Percentiles rank a stretch among this genome's conserved stretches.
These are phyloP conservation scores for Rauvolfia tetraphylla DNA, from an alignment of 257 asterid species.

Conservation along the genomic window DNA sequence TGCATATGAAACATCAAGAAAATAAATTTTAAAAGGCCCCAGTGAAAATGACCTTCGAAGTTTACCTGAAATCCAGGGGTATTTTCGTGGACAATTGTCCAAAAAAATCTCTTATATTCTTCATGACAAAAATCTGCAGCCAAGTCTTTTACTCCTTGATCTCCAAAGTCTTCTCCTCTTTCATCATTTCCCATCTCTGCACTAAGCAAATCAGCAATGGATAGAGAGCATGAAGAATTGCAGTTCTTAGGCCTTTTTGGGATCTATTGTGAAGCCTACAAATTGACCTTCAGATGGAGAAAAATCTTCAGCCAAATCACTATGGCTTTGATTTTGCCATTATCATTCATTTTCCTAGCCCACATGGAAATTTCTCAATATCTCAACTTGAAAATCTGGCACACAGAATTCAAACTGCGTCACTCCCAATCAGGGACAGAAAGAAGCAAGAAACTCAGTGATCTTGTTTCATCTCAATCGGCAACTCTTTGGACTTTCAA, in stretches of 20 bases:
- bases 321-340: too few relatives aligned
- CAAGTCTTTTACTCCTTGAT: constrained; percentile 1
- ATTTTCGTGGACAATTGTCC: not conserved
- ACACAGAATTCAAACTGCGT: constrained; percentile 17
- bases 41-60: too few relatives aligned
- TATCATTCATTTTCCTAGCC: too few relatives aligned
- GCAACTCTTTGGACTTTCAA: constrained; percentile 30
- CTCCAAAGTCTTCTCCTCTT: not conserved
- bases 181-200: not conserved
- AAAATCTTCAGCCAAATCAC: too few relatives aligned
- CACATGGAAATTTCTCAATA: too few relatives aligned
- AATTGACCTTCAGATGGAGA: too few relatives aligned
- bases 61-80: too few relatives aligned
- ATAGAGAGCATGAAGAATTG: constrained; percentile 59
- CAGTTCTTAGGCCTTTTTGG: constrained; percentile 52
- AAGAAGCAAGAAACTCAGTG: constrained; percentile 17
- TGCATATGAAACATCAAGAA: too few relatives aligned
- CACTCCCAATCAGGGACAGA: constrained; percentile 19
- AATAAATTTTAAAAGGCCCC: too few relatives aligned
- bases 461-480: constrained; percentile 35
- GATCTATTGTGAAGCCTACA: constrained; percentile 46
- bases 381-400: constrained; percentile 31
- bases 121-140: not conserved
- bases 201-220: constrained; percentile 32
- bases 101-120: not conserved